Percentiles rank a stretch among this genome's conserved stretches.
These are phyloP conservation scores for Phialocephala sp. DNA, from an alignment of 2,329 filamentous ascomycete species.

Conservation along the genomic window DNA sequence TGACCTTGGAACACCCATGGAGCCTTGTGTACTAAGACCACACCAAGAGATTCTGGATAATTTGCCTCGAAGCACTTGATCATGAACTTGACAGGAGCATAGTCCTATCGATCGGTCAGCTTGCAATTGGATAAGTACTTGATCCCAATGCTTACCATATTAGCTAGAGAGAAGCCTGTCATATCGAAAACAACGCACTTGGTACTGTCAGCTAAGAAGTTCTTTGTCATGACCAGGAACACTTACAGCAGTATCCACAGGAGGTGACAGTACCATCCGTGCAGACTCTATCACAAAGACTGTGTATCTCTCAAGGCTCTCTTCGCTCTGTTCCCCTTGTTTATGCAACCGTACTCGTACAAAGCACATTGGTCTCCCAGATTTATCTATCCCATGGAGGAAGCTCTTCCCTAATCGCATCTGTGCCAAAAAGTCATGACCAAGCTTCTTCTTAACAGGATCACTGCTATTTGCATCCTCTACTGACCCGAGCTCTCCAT, in stretches of 20 bases:
- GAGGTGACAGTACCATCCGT: constrained; percentile 78
- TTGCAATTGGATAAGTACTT: background rate
- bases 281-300: constrained; percentile 94
- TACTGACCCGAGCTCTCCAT: constrained; percentile 73
- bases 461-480: constrained; percentile 63
- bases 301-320: constrained; percentile 85
- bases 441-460: constrained; percentile 65
- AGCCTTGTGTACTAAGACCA: constrained; percentile 91
- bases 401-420: constrained; percentile 92
- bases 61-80: constrained; percentile 99
- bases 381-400: constrained; percentile 84
- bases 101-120: constrained; percentile 64
- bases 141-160: constrained; percentile 71
- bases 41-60: constrained; percentile 90
- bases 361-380: constrained; percentile 84
- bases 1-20: constrained; percentile 94
- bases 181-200: constrained; percentile 95
- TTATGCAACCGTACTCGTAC: constrained; percentile 84
- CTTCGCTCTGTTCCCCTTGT: constrained; percentile 80
- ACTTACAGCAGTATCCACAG: constrained; percentile 90
- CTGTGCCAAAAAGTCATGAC: constrained; percentile 80
- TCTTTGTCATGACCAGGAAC: background rate
- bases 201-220: background rate
- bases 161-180: constrained; percentile 90
- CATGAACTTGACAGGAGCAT: constrained; percentile 97